A percentile compares a stretch with the other conserved stretches of the same genome.
phyloP scores from a whole-genome alignment of 2,329 filamentous ascomycete genomes.

The Colletotrichum spaethianum region DNA sequence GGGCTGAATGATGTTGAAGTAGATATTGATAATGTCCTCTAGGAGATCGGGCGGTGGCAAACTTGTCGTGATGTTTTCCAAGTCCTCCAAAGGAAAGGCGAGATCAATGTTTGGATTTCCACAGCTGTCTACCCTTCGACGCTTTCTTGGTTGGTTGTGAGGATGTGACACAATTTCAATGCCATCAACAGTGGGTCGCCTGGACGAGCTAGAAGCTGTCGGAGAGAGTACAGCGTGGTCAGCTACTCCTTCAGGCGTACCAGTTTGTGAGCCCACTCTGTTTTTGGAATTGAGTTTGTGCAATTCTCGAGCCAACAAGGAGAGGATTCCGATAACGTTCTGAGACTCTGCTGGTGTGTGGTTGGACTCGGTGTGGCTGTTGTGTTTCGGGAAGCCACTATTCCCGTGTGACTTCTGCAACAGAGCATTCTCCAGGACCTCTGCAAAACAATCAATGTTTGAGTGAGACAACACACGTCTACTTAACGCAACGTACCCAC shows the following conservation, averaged over 20 bases:
- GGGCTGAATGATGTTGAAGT: constrained; percentile 57
- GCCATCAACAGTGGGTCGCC: constrained; percentile 17
- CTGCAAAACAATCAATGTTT: constrained; percentile 3
- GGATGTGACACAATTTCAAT: constrained; percentile 26
- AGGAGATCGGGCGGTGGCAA: constrained; percentile 40
- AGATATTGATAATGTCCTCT: constrained; percentile 45
- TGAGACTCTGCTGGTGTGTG: constrained; percentile 22
- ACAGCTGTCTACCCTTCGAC: constrained; percentile 44
- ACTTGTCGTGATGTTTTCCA: constrained; percentile 48
- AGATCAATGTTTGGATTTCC: constrained; percentile 45
- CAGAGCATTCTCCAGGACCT: constrained; percentile 39
- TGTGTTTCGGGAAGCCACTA: neutral
- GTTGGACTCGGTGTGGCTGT: neutral
- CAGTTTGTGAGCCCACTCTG: neutral
- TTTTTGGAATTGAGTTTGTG: constrained; percentile 41
- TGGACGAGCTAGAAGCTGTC: constrained; percentile 25
- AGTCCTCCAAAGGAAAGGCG: constrained; percentile 39
- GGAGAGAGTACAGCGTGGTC: constrained; percentile 30
- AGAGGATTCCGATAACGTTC: constrained; percentile 42
- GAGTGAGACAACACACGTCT: neutral
- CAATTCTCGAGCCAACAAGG: constrained; percentile 43
- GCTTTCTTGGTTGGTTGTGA: constrained; percentile 38
- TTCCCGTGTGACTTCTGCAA: constrained; percentile 28
- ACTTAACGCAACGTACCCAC: constrained; percentile 39
- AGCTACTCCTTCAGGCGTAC: constrained; percentile 14